A percentile compares a stretch with the other conserved stretches of the same genome.
Evolutionary conservation across 1,284 basidiomycete genomes (phyloP).

Genomic region (Puccinia polysora): DNA sequence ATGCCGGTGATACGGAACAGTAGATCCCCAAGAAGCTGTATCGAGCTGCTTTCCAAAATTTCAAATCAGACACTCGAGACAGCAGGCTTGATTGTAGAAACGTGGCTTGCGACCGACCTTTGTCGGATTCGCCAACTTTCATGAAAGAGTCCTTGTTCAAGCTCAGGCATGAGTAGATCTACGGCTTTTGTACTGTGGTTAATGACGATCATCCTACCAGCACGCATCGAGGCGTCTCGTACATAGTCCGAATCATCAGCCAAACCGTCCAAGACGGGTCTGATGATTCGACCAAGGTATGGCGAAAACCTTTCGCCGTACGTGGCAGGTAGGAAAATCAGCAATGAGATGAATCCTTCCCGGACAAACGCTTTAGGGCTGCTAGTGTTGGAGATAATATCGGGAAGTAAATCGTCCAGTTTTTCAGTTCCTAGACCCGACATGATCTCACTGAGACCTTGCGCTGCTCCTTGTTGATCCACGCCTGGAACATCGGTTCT

Average conservation of each 20-base stretch:
- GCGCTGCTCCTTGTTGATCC: conserved; percentile 90
- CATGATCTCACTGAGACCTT: conserved; percentile 92
- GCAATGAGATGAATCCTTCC: conserved; percentile 96
- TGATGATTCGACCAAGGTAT: conserved; percentile 87
- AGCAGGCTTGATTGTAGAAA: neutral
- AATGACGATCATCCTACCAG: conserved; percentile 96
- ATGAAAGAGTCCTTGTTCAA: conserved; percentile 72
- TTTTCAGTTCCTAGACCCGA: conserved; percentile 95
- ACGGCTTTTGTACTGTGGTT: conserved; percentile 91
- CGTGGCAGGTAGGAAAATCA: conserved; percentile 92
- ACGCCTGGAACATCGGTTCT: conserved; percentile 93
- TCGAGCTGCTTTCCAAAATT: conserved; percentile 57
- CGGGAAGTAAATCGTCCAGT: conserved; percentile 86
- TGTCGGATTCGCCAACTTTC: conserved; percentile 29
- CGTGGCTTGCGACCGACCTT: conserved; percentile 2
- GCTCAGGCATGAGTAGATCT: conserved; percentile 86
- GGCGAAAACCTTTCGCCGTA: conserved; percentile 95
- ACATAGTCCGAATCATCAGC: conserved; percentile 87
- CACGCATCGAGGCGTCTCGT: conserved; percentile 92
- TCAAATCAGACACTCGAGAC: neutral
- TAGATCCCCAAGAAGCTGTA: conserved; percentile 90
- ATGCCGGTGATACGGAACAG: conserved; percentile 97
- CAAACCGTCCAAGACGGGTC: conserved; percentile 85
- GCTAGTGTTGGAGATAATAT: conserved; percentile 85
- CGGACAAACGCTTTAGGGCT: conserved; percentile 85